Base-by-base conservation (phyloP, 2,329 filamentous ascomycete species). In the Aureobasidium lini region DNA sequence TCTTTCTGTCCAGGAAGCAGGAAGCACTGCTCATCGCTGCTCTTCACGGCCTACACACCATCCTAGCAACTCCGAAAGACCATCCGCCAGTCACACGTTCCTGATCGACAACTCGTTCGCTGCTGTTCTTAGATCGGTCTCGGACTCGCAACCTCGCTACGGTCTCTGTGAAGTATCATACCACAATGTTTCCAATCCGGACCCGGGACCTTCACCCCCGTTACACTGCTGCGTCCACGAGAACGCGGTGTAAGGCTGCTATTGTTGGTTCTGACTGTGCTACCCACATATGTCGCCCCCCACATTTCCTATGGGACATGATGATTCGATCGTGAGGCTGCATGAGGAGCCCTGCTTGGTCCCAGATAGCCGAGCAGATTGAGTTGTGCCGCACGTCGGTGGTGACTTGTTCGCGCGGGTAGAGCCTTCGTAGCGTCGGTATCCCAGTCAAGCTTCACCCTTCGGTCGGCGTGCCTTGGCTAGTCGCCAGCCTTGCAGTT, bases 331-430 rank as follows among this genome's bases (percentile, higher is more conserved):
- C 52, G n/a, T 37, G 39, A 13, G 36, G 52, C 46, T 46, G 11
- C 40, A 18, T 31, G 37, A 34, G 15, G n/a, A 40, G 52, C 8
- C 52, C 40, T 28, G 52, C 52, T 29, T 56, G 52, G 40, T 29
- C 31, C 40, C 15, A 46, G 52, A 57, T 47, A 44, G 37, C 52
- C 52, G 40, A 46, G 31, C 42, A 57, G 52, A 57, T 57, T 57
- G 40, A 46, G 52, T 57, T 57, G 52, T 46, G 42, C 50, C 50
- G 37, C 39, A 37, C 50, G 8, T 11, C 52, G 43, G 50, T 46
- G 28, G 52, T 36, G n/a, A 46, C 52, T 46, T 37, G 52, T 56
- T 37, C 15, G 29, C 28, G 37, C 50, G 50, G 50, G 8, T 53
- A 23, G 36, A 36, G 48, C 48, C 48, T 54, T 18, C 29, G n/a